Percentiles rank a stretch among this genome's conserved stretches.
These are phyloP conservation scores for Didymella segeticola DNA, from an alignment of 2,329 filamentous ascomycete genomes.

Conservation along the genomic window DNA sequence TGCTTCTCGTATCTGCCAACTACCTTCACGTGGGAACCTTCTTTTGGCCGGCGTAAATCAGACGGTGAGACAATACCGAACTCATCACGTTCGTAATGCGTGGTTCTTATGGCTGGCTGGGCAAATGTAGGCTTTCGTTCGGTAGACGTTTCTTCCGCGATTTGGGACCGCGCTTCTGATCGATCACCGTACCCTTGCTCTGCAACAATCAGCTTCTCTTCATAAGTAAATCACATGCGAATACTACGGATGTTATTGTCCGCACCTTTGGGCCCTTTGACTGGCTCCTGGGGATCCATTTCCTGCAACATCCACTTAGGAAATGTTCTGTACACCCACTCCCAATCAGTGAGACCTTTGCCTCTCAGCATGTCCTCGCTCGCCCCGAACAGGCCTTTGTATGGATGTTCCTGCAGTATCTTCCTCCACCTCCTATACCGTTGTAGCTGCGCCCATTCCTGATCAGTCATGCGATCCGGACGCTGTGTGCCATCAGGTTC, in stretches of 20 bases:
- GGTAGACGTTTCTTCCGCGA: not conserved
- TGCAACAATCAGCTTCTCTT: not conserved
- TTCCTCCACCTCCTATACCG: conserved; percentile 39
- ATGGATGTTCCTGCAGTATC: conserved; percentile 50
- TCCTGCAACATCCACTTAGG: conserved; percentile 44
- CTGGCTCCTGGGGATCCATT: conserved; percentile 21
- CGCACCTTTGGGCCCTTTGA: not conserved
- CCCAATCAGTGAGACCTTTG: conserved; percentile 40
- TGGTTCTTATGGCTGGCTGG: conserved; percentile 23
- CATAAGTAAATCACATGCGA: not conserved
- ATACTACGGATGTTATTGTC: not conserved
- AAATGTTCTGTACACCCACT: conserved; percentile 38
- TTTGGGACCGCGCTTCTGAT: not conserved
- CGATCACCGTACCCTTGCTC: not conserved
- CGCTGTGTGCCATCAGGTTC: conserved; percentile 25
- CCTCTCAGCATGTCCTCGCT: conserved; percentile 45
- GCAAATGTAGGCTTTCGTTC: conserved; percentile 20
- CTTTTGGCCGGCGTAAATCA: conserved; percentile 38
- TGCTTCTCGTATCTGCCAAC: not conserved
- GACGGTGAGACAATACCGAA: conserved; percentile 41
- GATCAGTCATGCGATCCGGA: conserved; percentile 34
- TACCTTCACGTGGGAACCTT: conserved; percentile 17
- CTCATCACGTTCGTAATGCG: conserved; percentile 25
- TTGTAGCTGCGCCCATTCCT: conserved; percentile 41
- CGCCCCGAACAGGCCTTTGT: conserved; percentile 53